Conservation (phyloP, 768 basidiomycete species). For the Brasilioporus rufonigricans region DNA sequence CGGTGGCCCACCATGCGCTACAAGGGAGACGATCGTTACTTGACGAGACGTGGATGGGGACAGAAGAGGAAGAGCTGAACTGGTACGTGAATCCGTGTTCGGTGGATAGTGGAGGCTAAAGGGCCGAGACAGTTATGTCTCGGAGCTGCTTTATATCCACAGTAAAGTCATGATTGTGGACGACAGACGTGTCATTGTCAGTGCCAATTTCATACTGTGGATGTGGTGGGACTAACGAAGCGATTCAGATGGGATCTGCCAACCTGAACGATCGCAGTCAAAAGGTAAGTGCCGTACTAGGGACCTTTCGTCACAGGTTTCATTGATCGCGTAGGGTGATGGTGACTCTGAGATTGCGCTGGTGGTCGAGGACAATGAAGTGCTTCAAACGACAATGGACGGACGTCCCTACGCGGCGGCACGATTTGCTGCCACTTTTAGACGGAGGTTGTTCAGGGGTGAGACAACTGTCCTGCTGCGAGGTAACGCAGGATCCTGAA, state of each 20-base stretch:
- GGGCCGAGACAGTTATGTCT: conserved; percentile 57
- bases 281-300: conserved; percentile 41
- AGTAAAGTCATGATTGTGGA: conserved; percentile 94
- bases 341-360: conserved; percentile 95
- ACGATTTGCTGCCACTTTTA: conserved; percentile 80
- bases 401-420: conserved; percentile 68
- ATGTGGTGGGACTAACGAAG: conserved; percentile 5
- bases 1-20: conserved; percentile 79
- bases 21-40: conserved; percentile 55
- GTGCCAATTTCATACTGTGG: conserved; percentile 25
- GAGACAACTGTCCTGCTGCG: conserved; percentile 8
- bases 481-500: neutral
- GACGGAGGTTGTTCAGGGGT: conserved; percentile 85
- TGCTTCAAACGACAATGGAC: conserved; percentile 74
- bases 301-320: neutral
- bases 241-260: conserved; percentile 80
- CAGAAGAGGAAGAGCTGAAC: conserved; percentile 76
- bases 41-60: conserved; percentile 87
- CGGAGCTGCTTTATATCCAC: conserved; percentile 82
- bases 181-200: conserved; percentile 82
- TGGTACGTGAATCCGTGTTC: conserved; percentile 50
- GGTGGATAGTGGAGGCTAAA: conserved; percentile 5
- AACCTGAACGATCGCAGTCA: conserved; percentile 90
- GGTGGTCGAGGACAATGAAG: conserved; percentile 85
- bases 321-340: conserved; percentile 57